Base-by-base conservation (phyloP, 164 flowering plant genomes). In the Nelumbo lutea region DNA sequence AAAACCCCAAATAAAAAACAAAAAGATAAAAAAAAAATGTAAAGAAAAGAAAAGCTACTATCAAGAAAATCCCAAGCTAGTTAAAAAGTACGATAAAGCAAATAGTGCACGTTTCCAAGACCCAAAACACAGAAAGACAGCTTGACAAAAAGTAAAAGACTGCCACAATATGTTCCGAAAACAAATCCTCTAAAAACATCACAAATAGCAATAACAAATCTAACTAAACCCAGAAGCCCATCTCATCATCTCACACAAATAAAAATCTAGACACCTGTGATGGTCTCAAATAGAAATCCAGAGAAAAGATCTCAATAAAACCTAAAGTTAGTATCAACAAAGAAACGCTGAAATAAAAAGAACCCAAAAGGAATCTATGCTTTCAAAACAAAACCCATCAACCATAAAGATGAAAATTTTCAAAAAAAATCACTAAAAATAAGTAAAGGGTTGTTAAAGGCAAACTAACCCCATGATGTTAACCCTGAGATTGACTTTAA, bases 401-500 rank as follows among this genome's bases (percentile, higher is more conserved):
- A 27, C 27, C 27, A 27, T 27, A 27, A 27, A 27, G 0, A 27
- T 27, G 27, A 27, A 27, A 27, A 27, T 27, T 27, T 48, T 2
- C 38, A 27, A 13, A 42, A 61, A 61, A 39, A n/a, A 47, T 48
- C 3, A 48, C 58, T 27, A 56, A 9, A 40, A 46, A 15, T 13
- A 45, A 65, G 48, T 11, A 13, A 53, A 53, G 57, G 57, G 57
- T 53, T 11, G 14, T 11, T 4, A 27, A 53, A 53, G 57, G 4
- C 57, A 53, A 11, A 77, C 86, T 59, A 61, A 94, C 98, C 98
- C 98, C 73, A 94, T 88, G 68, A 94, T 76, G 79, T 94, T 94
- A 67, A 94, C 96, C 73, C 91, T 83, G 77, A 94, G 97, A 81
- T 90, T 91, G 70, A 88, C 79, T 79, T 89, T 90, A 71, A 91